Evolutionary conservation across 139 green algal genomes (phyloP), one percentile per base, ranked within the genome.

Genomic region (Monoraphidium neglectum): DNA sequence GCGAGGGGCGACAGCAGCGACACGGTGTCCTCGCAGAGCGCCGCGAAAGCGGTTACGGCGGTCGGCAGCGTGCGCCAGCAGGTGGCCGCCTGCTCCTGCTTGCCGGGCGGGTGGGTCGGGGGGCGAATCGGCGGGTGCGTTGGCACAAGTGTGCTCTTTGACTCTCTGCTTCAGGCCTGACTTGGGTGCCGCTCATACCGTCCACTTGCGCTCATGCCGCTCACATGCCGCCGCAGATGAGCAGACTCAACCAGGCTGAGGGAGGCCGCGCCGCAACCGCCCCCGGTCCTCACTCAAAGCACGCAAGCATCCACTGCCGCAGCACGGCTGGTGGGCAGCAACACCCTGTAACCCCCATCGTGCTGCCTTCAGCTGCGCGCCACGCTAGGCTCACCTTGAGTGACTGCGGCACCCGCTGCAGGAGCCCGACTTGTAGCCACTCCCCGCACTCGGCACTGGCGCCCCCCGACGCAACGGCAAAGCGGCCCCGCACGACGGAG

Each of bases 361-460:
- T 60, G 18, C 57, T 65, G 57, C 57, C 57, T 65, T 8, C 43
- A 12, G 43, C 54, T 68, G 15, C 32, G 61, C 30, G 61, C 16
- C 5, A 43, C 26, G 32, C 40, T 24, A 4, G 32, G 32, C 28
- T 68, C 28, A 65, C 57, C 28, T 65, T 8, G 16, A 33, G 57
- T 4, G 4, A 6, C 12, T 1, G 12, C 32, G 80, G 80, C 24
- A 78, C 24, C 1, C 46, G 56, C 24, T 67, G 23, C 51, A 88
- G 65, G 63, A 79, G 83, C 32, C 84, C 84, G 5, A 88, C 77
- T 6, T 46, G 33, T 6, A 54, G 59, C 61, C 74, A 8, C 59
- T 86, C 69, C 21, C 40, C 33, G 59, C 85, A 90, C 33, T 78
- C 38, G 8, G 69, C 62, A 21, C 76, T 87, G 30, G 86, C 64